Conservation (phyloP, 106 monocot species). For the Dendrobium huoshanense region DNA sequence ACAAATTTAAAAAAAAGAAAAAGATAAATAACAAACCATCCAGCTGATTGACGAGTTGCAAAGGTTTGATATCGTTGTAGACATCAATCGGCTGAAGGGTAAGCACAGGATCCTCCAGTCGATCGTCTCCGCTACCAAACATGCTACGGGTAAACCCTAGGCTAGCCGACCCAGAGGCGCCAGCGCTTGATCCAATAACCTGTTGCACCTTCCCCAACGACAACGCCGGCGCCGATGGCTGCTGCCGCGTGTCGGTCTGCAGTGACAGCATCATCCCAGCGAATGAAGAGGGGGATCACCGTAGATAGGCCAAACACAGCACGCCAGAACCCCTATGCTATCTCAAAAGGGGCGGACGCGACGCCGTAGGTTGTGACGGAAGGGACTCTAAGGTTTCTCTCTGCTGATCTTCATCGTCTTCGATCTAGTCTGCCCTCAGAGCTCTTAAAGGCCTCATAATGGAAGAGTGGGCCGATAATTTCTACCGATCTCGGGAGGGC, state of each 20-base stretch:
- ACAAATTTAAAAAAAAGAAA: background rate
- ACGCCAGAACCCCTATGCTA: too few species aligned
- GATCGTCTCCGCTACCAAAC: conserved; percentile 11
- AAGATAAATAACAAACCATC: conserved; percentile 21
- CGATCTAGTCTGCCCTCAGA: too few species aligned
- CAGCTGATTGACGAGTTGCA: conserved; percentile 18
- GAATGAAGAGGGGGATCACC: background rate
- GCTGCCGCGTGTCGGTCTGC: conserved; percentile 41
- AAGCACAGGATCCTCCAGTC: conserved; percentile 20
- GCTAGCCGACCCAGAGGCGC: conserved; percentile 4
- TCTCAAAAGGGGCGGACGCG: too few species aligned
- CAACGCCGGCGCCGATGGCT: conserved; percentile 10
- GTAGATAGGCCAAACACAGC: background rate
- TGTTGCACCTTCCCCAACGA: conserved; percentile 19
- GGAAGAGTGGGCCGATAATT: too few species aligned
- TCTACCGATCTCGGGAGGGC: too few species aligned
- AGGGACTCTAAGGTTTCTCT: too few species aligned
- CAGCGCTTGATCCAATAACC: conserved; percentile 23
- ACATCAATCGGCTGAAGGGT: conserved; percentile 21
- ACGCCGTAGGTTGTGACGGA: too few species aligned
- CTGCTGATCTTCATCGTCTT: too few species aligned
- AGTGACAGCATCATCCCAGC: conserved; percentile 37
- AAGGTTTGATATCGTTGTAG: conserved; percentile 30
- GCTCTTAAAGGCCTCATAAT: too few species aligned
- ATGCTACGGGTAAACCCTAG: conserved; percentile 21